A percentile compares a stretch with the other conserved stretches of the same genome.
phyloP scores from a whole-genome alignment of 306 rosid genomes.

The Cicer judaicum region DNA sequence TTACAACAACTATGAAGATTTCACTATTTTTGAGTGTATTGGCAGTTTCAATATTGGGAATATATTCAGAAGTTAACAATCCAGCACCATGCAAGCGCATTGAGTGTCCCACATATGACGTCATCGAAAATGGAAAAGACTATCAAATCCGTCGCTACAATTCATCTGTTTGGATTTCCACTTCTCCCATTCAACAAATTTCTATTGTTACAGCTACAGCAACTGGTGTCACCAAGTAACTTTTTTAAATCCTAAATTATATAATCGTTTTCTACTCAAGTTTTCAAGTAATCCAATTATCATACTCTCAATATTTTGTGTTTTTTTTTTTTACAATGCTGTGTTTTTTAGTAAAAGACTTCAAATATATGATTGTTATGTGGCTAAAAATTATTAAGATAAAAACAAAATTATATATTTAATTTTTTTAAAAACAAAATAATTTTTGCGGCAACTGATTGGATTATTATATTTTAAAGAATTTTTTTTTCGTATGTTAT shows the following conservation, averaged over 20 bases:
- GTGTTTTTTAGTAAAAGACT: too few relatives aligned
- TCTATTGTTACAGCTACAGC: constrained; percentile 71
- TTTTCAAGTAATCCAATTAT: not conserved
- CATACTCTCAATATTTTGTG: too few relatives aligned
- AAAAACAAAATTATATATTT: too few relatives aligned
- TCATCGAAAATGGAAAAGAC: constrained; percentile 51
- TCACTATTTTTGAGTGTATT: constrained; percentile 58
- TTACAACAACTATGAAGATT: constrained; percentile 45
- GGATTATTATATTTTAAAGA: too few relatives aligned
- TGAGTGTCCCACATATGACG: constrained; percentile 69
- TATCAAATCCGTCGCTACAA: constrained; percentile 70
- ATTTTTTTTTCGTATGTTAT: too few relatives aligned
- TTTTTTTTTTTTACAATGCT: too few relatives aligned
- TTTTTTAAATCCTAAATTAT: not conserved
- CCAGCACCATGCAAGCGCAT: constrained; percentile 68
- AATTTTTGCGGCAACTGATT: too few relatives aligned
- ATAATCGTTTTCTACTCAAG: not conserved
- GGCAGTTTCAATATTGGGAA: constrained; percentile 41
- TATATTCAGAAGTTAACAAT: constrained; percentile 39
- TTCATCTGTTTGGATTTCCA: constrained; percentile 69
- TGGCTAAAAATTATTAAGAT: too few relatives aligned
- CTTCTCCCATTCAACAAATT: constrained; percentile 59
- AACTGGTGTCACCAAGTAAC: constrained; percentile 69
- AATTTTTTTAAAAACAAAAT: too few relatives aligned
- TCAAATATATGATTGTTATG: too few relatives aligned